A percentile compares a stretch with the other conserved stretches of the same genome.
Conservation (phyloP, 2,329 filamentous ascomycete genomes). For the Lasiodiplodia gonubiensis region DNA sequence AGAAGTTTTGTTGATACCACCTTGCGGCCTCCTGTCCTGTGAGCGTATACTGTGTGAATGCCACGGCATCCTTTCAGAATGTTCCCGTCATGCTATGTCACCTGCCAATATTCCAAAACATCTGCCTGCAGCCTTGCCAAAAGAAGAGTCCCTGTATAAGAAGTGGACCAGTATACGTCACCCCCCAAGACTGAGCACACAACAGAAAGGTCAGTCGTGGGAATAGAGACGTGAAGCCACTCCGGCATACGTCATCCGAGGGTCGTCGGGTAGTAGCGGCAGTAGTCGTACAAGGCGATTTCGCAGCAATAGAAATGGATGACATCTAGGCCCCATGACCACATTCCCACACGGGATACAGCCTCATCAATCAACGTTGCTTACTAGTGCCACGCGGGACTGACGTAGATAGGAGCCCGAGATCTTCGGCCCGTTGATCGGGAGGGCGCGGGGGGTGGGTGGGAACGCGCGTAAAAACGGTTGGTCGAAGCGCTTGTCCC, state of each 20-base stretch:
- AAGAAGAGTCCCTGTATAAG: too few relatives aligned
- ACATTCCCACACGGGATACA: neutral
- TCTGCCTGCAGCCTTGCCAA: too few relatives aligned
- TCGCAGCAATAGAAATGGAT: neutral
- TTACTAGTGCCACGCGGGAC: neutral
- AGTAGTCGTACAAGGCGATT: neutral
- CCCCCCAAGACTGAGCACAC: too few relatives aligned
- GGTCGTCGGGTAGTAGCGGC: too few relatives aligned
- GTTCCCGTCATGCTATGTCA: neutral
- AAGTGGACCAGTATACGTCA: too few relatives aligned
- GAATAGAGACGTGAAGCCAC: too few relatives aligned
- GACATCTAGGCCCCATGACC: neutral
- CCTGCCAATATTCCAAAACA: neutral
- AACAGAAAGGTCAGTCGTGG: too few relatives aligned
- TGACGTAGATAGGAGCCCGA: neutral
- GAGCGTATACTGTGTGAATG: neutral
- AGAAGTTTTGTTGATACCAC: neutral
- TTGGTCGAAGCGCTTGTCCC: neutral
- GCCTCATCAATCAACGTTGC: conserved; percentile 5
- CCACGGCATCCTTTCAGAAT: neutral
- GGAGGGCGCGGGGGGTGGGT: neutral
- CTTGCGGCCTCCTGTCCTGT: neutral
- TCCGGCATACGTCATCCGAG: too few relatives aligned
- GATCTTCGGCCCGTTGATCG: conserved; percentile 21
- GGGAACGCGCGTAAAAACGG: too few relatives aligned